Evolutionary conservation across 2,329 filamentous ascomycete genomes (phyloP), one percentile per base, ranked within the genome.

Genomic region (Microcera coccophila): DNA sequence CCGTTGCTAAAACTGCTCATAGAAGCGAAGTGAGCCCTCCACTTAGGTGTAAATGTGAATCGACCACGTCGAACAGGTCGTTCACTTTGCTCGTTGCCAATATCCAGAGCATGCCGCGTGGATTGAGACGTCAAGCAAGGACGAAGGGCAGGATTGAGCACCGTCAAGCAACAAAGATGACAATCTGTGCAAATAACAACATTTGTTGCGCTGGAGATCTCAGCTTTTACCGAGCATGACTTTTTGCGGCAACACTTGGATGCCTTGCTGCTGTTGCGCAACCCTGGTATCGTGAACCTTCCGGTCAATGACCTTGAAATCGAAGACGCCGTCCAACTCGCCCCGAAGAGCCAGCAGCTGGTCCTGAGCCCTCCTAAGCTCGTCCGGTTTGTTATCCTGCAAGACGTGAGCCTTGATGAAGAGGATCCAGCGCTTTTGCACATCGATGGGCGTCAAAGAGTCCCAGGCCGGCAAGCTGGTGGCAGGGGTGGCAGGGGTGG

Each of bases 311-410:
- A 63, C 55, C 43, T 68, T 66, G 50, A 81, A 78, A 26, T 75
- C 70, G 47, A 81, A 76, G 1, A 73, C 70, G 1, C 75, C 74
- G 3, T 71, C 67, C 5, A 81, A 64, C 39, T 78, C 71, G 11
- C 61, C 63, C 24, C 70, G 66, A 2, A 75, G 62, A 1, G 60
- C 65, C 15, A 72, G 49, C 4, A 84, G 62, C 48, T 72, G 68
- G n/a, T 76, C 74, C 31, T 74, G 71, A 0, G 69, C 78, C 50
- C 78, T 73, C 34, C 73, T 68, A 21, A 82, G 69, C 55, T 78
- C 76, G 28, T 79, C 76, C 0, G 78, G 78, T 39, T 76, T 73
- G 50, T 71, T 76, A 40, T 80, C 77, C 44, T 81, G 76, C 7
- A 72, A 50, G 3, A 81, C 76, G 38, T 77, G 69, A 2, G 71